Evolutionary conservation across 805 yeast genomes (phyloP).

Genomic region (Torulaspora indica): DNA sequence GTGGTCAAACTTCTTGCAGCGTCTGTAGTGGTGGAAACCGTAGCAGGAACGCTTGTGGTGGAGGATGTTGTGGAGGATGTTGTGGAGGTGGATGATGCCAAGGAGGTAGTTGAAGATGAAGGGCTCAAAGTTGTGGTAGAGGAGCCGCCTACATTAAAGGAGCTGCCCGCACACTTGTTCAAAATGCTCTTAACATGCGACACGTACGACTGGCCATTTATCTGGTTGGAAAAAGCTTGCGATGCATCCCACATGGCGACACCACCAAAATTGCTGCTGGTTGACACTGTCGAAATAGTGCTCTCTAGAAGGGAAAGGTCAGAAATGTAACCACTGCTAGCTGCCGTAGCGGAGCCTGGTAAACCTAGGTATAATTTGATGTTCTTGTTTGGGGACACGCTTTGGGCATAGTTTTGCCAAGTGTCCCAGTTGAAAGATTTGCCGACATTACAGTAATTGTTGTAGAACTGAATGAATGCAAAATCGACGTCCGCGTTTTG

Average conservation of each 20-base stretch:
- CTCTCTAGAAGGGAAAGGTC: slow-evolving; percentile 38
- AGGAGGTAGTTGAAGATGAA: slow-evolving; percentile 10
- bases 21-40: not conserved
- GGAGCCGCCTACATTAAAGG: slow-evolving; percentile 13
- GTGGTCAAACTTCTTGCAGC: not conserved
- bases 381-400: slow-evolving; percentile 58
- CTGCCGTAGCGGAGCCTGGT: slow-evolving; percentile 59
- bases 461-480: slow-evolving; percentile 84
- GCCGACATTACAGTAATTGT: slow-evolving; percentile 66
- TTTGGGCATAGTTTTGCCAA: slow-evolving; percentile 63
- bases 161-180: slow-evolving; percentile 23
- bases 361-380: slow-evolving; percentile 71
- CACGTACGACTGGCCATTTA: slow-evolving; percentile 44
- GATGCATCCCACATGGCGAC: slow-evolving; percentile 90
- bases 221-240: slow-evolving; percentile 50
- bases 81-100: slow-evolving; percentile 8
- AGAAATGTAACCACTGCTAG: slow-evolving; percentile 58
- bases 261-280: slow-evolving; percentile 75
- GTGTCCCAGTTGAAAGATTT: slow-evolving; percentile 61
- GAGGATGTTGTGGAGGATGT: slow-evolving; percentile 16
- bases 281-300: slow-evolving; percentile 66
- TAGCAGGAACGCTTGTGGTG: not conserved
- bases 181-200: slow-evolving; percentile 43
- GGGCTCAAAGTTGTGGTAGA: slow-evolving; percentile 9
- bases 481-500: slow-evolving; percentile 64